Evolutionary conservation across 306 rosid genomes (phyloP).

Genomic region (Boehmeria nivea): DNA sequence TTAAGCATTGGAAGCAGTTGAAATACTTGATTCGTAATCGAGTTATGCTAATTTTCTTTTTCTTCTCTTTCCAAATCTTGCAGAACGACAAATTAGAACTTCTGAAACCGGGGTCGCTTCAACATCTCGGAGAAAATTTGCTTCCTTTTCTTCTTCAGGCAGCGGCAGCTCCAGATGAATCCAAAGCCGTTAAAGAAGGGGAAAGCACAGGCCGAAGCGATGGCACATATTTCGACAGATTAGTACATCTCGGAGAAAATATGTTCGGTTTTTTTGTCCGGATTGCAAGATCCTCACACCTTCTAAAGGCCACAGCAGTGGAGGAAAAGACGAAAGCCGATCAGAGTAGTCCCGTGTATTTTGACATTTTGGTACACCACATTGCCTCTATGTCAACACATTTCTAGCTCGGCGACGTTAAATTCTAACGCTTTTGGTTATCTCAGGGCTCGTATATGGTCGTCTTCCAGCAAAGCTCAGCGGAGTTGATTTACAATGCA

Average conservation of each 20-base stretch:
- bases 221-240: too few relatives aligned
- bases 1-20: too few relatives aligned
- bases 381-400: conserved; percentile 1
- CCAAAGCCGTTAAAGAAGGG: too few relatives aligned
- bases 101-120: conserved; percentile 82
- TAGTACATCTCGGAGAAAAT: too few relatives aligned
- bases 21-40: too few relatives aligned
- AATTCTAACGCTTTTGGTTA: conserved; percentile 21
- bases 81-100: conserved; percentile 92
- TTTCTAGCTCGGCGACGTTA: conserved; percentile 13
- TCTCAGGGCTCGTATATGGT: conserved; percentile 83
- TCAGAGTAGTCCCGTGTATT: conserved; percentile 51
- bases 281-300: conserved; percentile 61
- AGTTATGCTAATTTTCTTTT: too few relatives aligned
- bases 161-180: too few relatives aligned
- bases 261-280: too few relatives aligned
- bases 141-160: conserved; percentile 79
- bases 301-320: conserved; percentile 48
- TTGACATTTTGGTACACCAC: conserved; percentile 75
- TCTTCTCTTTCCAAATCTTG: conserved; percentile 11
- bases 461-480: conserved; percentile 66
- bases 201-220: too few relatives aligned
- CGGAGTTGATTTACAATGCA: conserved; percentile 66
- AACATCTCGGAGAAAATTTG: conserved; percentile 98
- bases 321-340: conserved; percentile 36